phyloP scores from a whole-genome alignment of 768 basidiomycete genomes.

The Suillus variegatus region DNA sequence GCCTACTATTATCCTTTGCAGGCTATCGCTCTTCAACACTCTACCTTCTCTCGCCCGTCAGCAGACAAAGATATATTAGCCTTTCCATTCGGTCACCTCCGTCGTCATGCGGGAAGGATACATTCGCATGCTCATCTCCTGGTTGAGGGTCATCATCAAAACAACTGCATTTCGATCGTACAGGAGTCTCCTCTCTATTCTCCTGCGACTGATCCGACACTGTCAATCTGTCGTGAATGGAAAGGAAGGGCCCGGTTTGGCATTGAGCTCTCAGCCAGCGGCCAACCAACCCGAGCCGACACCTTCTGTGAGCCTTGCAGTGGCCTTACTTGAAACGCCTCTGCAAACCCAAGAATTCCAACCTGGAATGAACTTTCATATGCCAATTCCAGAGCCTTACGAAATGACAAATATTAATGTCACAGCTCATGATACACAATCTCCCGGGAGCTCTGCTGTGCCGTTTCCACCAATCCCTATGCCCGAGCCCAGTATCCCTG shows the following conservation, averaged over 20 bases:
- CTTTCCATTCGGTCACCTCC: neutral
- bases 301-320: neutral
- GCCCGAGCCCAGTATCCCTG: neutral
- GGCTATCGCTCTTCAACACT: neutral
- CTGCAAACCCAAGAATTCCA: slow-evolving; percentile 17
- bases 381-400: neutral
- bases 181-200: neutral
- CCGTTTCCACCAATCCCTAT: neutral
- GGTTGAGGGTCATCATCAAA: neutral
- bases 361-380: neutral
- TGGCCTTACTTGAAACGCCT: neutral
- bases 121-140: neutral
- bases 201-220: neutral
- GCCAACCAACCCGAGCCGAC: neutral
- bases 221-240: neutral
- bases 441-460: neutral
- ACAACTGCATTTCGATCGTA: neutral
- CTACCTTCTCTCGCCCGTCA: neutral
- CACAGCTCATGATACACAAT: neutral
- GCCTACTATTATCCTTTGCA: neutral
- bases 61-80: neutral
- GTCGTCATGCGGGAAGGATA: neutral
- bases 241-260: neutral
- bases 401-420: neutral
- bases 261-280: slow-evolving; percentile 2